Base-by-base conservation (phyloP, 2,329 filamentous ascomycete species). In the Fusarium protoensiforme region DNA sequence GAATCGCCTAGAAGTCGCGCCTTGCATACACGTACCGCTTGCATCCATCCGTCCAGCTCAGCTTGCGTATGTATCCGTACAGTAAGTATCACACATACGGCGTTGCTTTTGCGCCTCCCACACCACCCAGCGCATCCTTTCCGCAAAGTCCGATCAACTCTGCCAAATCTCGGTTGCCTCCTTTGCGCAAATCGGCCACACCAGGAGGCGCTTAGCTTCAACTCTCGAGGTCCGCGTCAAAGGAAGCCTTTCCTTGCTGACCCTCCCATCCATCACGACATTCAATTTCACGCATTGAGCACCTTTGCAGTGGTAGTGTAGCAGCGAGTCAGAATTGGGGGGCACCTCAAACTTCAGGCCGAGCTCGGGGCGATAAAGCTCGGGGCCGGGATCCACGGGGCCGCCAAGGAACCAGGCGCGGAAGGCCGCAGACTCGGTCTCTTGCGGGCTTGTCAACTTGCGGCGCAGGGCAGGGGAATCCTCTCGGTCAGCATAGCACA, bases 281-380 rank as follows among this genome's bases (percentile, higher is more conserved):
- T 48, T 69, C 61, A 53, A 75, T 75, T 70, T 74, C 64, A 72
- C 68, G 60, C 36, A 75, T 67, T 58, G 59, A 69, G 61, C 56
- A 68, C 68, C 61, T 58, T 27, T 35, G 11, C 33, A 63, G n/a
- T 22, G 46, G 48, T 74, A 61, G 71, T 72, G 72, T 72, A 41
- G 62, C 53, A 67, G 57, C 72, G 72, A 74, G 72, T 74, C 72
- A 74, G 72, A 64, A 64, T 67, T 65, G 63, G 71, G 71, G 64
- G 68, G 48, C 68, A 74, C 72, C 72, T 74, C 72, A 74, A 68
- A 59, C 72, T 75, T 74, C 72, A 74, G 72, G 72, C 68, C 72
- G 72, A 74, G 72, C 65, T 74, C 72, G 72, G 72, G 72, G 72
- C 72, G 71, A 64, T 57, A 53, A 72, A 72, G 72, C 72, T 74